Evolutionary conservation across 805 yeast genomes (phyloP).

Genomic region (Saccharomycopsis fibuligera): DNA sequence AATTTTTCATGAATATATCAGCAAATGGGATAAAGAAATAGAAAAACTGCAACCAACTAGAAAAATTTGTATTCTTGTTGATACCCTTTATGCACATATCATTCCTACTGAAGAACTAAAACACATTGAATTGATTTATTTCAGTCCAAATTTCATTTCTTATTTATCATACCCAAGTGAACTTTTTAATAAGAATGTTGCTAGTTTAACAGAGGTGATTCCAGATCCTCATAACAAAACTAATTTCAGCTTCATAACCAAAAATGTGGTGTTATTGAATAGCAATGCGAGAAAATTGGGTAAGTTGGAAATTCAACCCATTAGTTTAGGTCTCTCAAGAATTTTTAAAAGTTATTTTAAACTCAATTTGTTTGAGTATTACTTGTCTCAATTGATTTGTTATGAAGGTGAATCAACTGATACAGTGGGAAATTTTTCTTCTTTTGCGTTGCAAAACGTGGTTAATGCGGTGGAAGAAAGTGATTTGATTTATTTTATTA

Average conservation of each 20-base stretch:
- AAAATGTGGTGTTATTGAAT: conserved; percentile 14
- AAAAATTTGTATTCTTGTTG: conserved; percentile 28
- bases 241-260: conserved; percentile 9
- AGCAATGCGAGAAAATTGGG: conserved; percentile 15
- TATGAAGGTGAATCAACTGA: not conserved
- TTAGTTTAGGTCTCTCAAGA: conserved; percentile 31
- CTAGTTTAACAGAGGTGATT: conserved; percentile 12
- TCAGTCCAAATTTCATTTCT: conserved; percentile 22
- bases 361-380: conserved; percentile 20
- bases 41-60: conserved; percentile 19
- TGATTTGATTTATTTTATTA: conserved; percentile 25
- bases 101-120: conserved; percentile 28
- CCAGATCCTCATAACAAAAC: not conserved
- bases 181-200: conserved; percentile 15
- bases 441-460: conserved; percentile 4
- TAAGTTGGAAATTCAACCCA: conserved; percentile 26
- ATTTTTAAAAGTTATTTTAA: conserved; percentile 28
- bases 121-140: conserved; percentile 29
- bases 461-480: conserved; percentile 21
- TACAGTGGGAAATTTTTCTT: conserved; percentile 2
- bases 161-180: conserved; percentile 17
- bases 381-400: conserved; percentile 16
- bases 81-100: conserved; percentile 32
- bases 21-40: conserved; percentile 18
- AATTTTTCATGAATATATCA: conserved; percentile 24